A percentile compares a stretch with the other conserved stretches of the same genome.
Conservation (phyloP, 2,329 filamentous ascomycete genomes). For the Hawksworthiomyces lignivorus region DNA sequence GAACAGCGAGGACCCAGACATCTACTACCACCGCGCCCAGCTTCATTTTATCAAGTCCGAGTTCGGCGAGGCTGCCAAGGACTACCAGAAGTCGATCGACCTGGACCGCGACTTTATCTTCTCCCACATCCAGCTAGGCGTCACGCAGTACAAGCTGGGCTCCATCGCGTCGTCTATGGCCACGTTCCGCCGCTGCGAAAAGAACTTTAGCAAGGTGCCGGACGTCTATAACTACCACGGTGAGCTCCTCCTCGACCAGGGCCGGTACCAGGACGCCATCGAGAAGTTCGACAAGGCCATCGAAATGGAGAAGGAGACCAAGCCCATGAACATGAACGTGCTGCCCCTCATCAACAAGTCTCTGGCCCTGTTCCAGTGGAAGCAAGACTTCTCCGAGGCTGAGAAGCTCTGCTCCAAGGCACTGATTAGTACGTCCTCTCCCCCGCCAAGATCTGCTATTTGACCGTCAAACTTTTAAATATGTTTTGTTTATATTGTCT, state of each 20-base stretch:
- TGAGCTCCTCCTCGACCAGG: constrained; percentile 91
- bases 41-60: constrained; percentile 96
- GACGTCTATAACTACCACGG: constrained; percentile 99
- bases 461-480: too few species aligned
- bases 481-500: constrained; percentile 15
- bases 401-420: constrained; percentile 97
- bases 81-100: constrained; percentile 99
- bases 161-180: constrained; percentile 97
- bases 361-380: constrained; percentile 94
- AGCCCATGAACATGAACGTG: constrained; percentile 95
- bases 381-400: constrained; percentile 89
- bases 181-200: constrained; percentile 93
- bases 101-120: constrained; percentile 95
- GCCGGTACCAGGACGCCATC: constrained; percentile 90
- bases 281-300: constrained; percentile 99
- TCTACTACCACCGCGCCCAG: constrained; percentile 98
- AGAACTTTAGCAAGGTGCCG: constrained; percentile 94
- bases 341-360: constrained; percentile 98
- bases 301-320: constrained; percentile 92
- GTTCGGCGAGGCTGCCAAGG: constrained; percentile 87
- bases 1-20: constrained; percentile 85
- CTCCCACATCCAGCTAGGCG: constrained; percentile 97
- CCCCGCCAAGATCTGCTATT: too few species aligned
- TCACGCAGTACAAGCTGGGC: constrained; percentile 99
- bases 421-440: constrained; percentile 71